phyloP scores from a whole-genome alignment of 2,329 filamentous ascomycete species.

The Colletotrichum tanaceti region DNA sequence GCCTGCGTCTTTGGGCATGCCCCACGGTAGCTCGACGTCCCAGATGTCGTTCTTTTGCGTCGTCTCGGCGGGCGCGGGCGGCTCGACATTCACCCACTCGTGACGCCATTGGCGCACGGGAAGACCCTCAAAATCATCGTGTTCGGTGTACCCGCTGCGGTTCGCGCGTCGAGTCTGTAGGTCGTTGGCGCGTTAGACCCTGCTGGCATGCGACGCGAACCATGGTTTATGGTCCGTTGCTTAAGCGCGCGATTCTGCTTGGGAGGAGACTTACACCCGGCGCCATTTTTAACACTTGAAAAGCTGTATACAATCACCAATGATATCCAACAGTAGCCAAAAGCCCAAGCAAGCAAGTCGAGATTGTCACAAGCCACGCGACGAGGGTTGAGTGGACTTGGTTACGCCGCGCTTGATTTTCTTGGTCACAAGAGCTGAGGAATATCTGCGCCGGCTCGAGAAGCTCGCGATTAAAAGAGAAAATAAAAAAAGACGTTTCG shows the following conservation, averaged over 20 bases:
- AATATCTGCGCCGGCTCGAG: neutral
- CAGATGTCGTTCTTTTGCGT: constrained; percentile 74
- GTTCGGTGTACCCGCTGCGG: constrained; percentile 67
- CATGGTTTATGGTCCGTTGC: too few relatives aligned
- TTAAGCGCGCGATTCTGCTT: neutral
- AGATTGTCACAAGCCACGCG: constrained; percentile 18
- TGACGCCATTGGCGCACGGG: constrained; percentile 92
- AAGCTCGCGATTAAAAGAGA: neutral
- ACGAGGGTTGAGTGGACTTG: neutral
- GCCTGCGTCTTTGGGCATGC: constrained; percentile 87
- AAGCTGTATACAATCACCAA: neutral
- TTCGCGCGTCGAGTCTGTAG: constrained; percentile 67
- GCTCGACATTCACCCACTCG: constrained; percentile 74
- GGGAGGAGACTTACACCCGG: constrained; percentile 51
- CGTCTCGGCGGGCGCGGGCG: constrained; percentile 72
- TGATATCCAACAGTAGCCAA: constrained; percentile 8
- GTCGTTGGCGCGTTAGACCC: constrained; percentile 38
- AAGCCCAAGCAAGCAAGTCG: neutral
- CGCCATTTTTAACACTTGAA: constrained; percentile 48
- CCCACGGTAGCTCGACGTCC: constrained; percentile 78
- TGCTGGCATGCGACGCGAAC: constrained; percentile 44
- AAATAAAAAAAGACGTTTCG: neutral
- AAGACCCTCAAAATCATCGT: constrained; percentile 76
- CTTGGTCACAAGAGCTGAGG: neutral
- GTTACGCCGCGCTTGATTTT: neutral